Percentiles rank a stretch among this genome's conserved stretches.
phyloP scores from a whole-genome alignment of 1,139 yeast species.

The Kodamaea ohmeri region DNA sequence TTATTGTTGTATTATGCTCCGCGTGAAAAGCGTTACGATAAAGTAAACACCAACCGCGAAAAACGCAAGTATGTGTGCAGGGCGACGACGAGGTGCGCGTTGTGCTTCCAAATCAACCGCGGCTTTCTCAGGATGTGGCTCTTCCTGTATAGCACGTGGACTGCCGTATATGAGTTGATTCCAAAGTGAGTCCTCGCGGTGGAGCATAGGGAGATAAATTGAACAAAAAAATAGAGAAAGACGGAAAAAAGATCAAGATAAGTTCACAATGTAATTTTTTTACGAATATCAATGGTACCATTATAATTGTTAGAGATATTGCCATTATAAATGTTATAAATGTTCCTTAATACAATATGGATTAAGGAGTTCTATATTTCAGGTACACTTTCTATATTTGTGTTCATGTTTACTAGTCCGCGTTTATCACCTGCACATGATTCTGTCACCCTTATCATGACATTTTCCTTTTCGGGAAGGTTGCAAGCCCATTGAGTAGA shows the following conservation, averaged over 20 bases:
- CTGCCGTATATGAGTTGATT: slow-evolving; percentile 5
- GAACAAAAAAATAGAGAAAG: neutral
- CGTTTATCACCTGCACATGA: neutral
- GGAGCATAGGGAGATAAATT: neutral
- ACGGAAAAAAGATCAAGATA: neutral
- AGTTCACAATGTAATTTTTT: neutral
- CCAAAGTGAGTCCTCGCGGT: slow-evolving; percentile 6
- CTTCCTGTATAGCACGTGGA: slow-evolving; percentile 1
- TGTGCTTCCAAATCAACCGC: slow-evolving; percentile 4
- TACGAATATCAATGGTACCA: too few relatives aligned
- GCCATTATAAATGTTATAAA: too few relatives aligned
- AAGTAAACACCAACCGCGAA: neutral
- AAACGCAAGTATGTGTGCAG: neutral
- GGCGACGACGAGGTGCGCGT: neutral
- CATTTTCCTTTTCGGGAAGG: neutral
- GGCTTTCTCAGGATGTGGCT: neutral
- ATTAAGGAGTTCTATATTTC: too few relatives aligned
- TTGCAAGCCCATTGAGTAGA: too few relatives aligned
- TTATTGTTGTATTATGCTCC: too few relatives aligned
- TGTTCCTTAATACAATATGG: too few relatives aligned
- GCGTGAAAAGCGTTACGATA: neutral
- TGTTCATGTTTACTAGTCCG: neutral
- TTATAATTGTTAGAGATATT: too few relatives aligned
- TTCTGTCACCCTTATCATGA: too few relatives aligned
- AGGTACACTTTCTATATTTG: neutral